Percentiles rank a stretch among this genome's conserved stretches.
These are phyloP conservation scores for Lithocarpus polystachyus DNA, from an alignment of 306 rosid genomes.

Conservation along the genomic window DNA sequence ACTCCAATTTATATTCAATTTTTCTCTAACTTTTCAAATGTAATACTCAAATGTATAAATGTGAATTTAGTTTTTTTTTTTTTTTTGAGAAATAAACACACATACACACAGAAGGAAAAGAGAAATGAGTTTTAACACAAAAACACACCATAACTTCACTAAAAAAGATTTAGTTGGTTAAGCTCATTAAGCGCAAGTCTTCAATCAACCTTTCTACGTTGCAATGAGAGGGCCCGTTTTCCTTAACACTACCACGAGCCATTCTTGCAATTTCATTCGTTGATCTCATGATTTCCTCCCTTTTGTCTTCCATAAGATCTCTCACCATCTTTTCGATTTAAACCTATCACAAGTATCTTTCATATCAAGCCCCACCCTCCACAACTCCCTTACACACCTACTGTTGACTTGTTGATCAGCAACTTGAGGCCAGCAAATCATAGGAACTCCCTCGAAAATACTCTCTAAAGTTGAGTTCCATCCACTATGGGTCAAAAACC, in stretches of 20 bases:
- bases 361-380: slow-evolving; percentile 28
- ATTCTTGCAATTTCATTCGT: slow-evolving; percentile 3
- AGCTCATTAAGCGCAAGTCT: background rate
- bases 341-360: slow-evolving; percentile 11
- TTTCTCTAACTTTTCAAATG: too few species aligned
- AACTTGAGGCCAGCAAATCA: slow-evolving; percentile 28
- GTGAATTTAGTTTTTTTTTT: too few species aligned
- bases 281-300: slow-evolving; percentile 13
- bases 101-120: too few species aligned
- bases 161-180: too few species aligned
- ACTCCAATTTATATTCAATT: too few species aligned
- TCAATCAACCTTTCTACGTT: slow-evolving; percentile 14
- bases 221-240: slow-evolving; percentile 14
- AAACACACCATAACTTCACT: too few species aligned
- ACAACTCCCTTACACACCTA: slow-evolving; percentile 32
- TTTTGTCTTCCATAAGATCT: slow-evolving; percentile 14
- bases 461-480: too few species aligned
- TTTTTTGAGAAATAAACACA: too few species aligned
- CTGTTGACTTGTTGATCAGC: slow-evolving; percentile 28
- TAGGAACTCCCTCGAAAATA: slow-evolving; percentile 23
- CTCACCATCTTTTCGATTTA: slow-evolving; percentile 23
- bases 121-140: too few species aligned
- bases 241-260: background rate
- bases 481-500: slow-evolving; percentile 16
- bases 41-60: too few species aligned